Evolutionary conservation across 371 early-diverging fungal genomes (phyloP), one percentile per base, ranked within the genome.

Genomic region (Conidiobolus incongruus): DNA sequence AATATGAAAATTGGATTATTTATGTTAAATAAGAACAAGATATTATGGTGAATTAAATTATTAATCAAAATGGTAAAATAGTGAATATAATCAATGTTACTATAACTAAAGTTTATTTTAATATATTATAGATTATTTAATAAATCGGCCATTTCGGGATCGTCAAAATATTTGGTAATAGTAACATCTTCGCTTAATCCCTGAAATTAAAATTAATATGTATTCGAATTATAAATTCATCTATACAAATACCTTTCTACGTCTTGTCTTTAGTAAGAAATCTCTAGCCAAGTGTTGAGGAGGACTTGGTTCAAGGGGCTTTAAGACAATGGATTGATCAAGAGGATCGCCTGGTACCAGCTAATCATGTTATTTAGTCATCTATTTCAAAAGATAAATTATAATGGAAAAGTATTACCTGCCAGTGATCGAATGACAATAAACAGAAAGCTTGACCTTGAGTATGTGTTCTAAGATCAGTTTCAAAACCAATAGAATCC

Each of bases 291-390:
- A 61, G 47, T 82, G 81, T 49, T 75, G 78, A 11, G 72, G 78
- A 17, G 81, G 71, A 47, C 79, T 74, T 7, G 89, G 77, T 59
- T 96, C 95, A 37, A 96, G 56, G 15, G 94, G 92, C 38, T 78
- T 53, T 48, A 96, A 59, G 6, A 80, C 78, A 45, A 85, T 80
- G 7, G 64, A 63, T 52, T 79, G 78, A 57, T 93, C 91, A 24
- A 96, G 62, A 19, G 97, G 97, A 58, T 96, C 91, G 5, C 97
- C 97, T 17, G 97, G 97, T 8, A 96, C 95, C 43, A 81, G 69
- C 52, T 54, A 44, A 24, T n/a, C 13, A 28, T 4, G 6, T 4
- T 30, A 11, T 17, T 38, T 11, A 15, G 2, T 26, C 35, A 34
- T 20, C 17, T 35, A 22, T 21, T 13, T 3, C 8, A 7, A 46